Percentiles rank a stretch among this genome's conserved stretches.
Conservation (phyloP, 352 stramenopile genomes). For the Globisporangium sylvaticum region DNA sequence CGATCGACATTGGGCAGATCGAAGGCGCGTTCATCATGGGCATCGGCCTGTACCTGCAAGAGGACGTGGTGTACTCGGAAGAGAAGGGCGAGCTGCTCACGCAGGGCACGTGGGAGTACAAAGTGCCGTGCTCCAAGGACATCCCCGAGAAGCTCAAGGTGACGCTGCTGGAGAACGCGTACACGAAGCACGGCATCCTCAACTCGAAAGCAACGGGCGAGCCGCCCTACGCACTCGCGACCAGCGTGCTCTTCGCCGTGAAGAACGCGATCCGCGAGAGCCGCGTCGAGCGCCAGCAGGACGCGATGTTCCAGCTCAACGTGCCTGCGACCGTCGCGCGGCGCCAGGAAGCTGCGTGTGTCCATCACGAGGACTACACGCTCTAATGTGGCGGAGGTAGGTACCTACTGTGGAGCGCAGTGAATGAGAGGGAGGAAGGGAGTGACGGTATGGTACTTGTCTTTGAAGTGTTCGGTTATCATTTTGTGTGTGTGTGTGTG, state of each 20-base stretch:
- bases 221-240: constrained; percentile 93
- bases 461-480: not conserved
- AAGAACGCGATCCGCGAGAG: constrained; percentile 92
- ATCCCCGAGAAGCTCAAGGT: constrained; percentile 94
- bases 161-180: constrained; percentile 90
- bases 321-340: constrained; percentile 38
- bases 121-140: constrained; percentile 96
- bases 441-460: not conserved
- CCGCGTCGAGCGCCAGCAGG: constrained; percentile 58
- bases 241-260: constrained; percentile 93
- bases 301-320: constrained; percentile 35
- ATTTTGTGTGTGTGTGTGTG: not conserved
- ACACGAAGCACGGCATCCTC: constrained; percentile 94
- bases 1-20: constrained; percentile 97
- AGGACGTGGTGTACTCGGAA: constrained; percentile 93
- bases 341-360: constrained; percentile 30
- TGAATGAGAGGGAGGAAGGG: not conserved
- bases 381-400: constrained; percentile 5
- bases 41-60: constrained; percentile 92
- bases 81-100: constrained; percentile 91
- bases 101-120: constrained; percentile 93
- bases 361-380: constrained; percentile 24
- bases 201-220: constrained; percentile 96
- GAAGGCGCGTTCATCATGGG: constrained; percentile 97
- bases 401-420: not conserved